Percentiles rank a stretch among this genome's conserved stretches.
phyloP scores from a whole-genome alignment of 1,284 basidiomycete genomes.

The Exobasidium rhododendri region DNA sequence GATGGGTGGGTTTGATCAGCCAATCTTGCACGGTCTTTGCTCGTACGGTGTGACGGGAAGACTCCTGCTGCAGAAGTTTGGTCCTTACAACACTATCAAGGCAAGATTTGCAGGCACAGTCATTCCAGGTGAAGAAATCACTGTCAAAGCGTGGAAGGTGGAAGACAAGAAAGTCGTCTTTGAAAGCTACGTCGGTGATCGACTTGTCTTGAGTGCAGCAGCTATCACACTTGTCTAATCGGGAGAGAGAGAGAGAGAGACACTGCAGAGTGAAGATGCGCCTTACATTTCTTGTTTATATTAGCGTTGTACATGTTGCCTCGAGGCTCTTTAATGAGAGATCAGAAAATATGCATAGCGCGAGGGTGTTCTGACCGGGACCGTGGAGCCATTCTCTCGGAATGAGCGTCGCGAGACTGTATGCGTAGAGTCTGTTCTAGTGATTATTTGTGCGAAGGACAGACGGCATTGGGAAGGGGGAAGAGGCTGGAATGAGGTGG shows the following conservation, averaged over 20 bases:
- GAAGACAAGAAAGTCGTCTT: slow-evolving; percentile 89
- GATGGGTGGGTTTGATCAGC: slow-evolving; percentile 89
- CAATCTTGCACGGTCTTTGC: slow-evolving; percentile 73
- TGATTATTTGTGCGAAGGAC: no score
- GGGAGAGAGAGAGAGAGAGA: neutral
- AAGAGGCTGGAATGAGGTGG: no score
- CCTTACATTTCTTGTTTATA: no score
- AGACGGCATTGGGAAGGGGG: no score
- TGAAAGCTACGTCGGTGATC: slow-evolving; percentile 75
- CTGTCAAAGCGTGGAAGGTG: slow-evolving; percentile 78
- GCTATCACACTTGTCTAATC: slow-evolving; percentile 65
- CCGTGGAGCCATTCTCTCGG: no score
- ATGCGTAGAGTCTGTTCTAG: no score
- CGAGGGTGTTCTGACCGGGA: no score
- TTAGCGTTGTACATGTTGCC: no score
- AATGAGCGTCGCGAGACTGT: no score
- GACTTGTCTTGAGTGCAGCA: slow-evolving; percentile 69
- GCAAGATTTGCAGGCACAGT: slow-evolving; percentile 88
- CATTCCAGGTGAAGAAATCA: slow-evolving; percentile 82
- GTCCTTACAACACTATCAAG: slow-evolving; percentile 88
- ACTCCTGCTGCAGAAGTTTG: slow-evolving; percentile 82
- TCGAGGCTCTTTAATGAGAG: no score
- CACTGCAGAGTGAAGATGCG: no score
- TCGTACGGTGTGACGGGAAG: slow-evolving; percentile 92
- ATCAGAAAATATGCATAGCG: no score